Conservation (phyloP, 2,329 filamentous ascomycete genomes). For the Bimuria novae-zelandiae region DNA sequence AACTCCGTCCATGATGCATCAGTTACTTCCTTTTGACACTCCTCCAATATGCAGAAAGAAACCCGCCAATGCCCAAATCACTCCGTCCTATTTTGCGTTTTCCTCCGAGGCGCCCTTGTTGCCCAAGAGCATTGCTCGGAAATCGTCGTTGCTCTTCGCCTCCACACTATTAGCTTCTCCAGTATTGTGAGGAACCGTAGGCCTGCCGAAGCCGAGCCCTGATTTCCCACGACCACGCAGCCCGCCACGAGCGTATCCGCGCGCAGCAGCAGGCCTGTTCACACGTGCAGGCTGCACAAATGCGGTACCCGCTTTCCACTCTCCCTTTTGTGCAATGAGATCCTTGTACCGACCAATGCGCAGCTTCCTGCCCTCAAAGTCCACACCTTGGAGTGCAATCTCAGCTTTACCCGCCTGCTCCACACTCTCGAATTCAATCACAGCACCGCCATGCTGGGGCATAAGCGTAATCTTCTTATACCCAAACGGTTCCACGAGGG, state of each 20-base stretch:
- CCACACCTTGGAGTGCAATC: conserved; percentile 48
- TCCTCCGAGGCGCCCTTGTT: conserved; percentile 35
- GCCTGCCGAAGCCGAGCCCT: conserved; percentile 33
- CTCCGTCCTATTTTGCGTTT: conserved; percentile 19
- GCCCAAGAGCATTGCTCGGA: conserved; percentile 58
- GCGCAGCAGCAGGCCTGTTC: conserved; percentile 32
- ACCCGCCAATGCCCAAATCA: not conserved
- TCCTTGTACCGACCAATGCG: conserved; percentile 58
- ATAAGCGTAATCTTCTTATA: conserved; percentile 78
- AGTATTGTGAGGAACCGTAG: conserved; percentile 25
- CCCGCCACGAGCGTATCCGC: conserved; percentile 24
- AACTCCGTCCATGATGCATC: conserved; percentile 8
- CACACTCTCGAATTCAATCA: conserved; percentile 77
- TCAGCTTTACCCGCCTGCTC: conserved; percentile 73
- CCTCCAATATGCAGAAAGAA: conserved; percentile 2
- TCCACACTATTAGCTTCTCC: conserved; percentile 20
- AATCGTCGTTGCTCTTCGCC: conserved; percentile 62
- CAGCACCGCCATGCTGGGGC: conserved; percentile 81
- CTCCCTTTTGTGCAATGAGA: conserved; percentile 43
- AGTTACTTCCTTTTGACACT: not conserved
- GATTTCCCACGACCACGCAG: conserved; percentile 34
- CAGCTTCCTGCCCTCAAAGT: conserved; percentile 47
- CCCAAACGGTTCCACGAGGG: conserved; percentile 72
- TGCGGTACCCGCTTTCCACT: conserved; percentile 46
- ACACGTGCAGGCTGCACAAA: conserved; percentile 35